Evolutionary conservation across 345 rosid genomes (phyloP).

Genomic region (Mallotus nudiflorus): DNA sequence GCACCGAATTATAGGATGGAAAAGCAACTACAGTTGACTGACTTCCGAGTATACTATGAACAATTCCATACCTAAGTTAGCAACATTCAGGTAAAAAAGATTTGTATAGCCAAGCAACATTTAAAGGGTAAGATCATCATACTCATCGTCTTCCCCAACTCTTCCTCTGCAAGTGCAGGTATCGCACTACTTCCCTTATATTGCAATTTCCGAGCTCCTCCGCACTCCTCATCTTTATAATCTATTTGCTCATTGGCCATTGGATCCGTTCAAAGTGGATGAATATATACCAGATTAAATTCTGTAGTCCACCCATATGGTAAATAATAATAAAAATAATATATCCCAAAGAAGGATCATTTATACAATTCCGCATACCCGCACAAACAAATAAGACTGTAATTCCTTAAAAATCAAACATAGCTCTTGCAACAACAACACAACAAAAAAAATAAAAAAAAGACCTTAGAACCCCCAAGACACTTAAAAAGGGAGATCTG

Average conservation of each 20-base stretch:
- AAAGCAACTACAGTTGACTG: too few relatives aligned
- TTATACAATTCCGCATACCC: neutral
- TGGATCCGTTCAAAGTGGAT: constrained; percentile 41
- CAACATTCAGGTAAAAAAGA: too few relatives aligned
- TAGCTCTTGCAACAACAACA: neutral
- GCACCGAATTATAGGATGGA: too few relatives aligned
- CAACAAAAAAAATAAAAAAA: too few relatives aligned
- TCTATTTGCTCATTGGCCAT: constrained; percentile 60
- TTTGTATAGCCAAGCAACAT: too few relatives aligned
- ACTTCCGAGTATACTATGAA: too few relatives aligned
- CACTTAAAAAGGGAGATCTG: neutral
- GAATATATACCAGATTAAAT: constrained; percentile 27
- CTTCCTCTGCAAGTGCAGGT: constrained; percentile 84
- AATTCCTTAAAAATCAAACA: neutral
- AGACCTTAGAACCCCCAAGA: too few relatives aligned
- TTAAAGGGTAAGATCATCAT: constrained; percentile 88
- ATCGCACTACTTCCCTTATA: constrained; percentile 77
- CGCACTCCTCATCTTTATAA: constrained; percentile 52
- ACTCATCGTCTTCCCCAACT: constrained; percentile 75
- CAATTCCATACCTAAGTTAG: too few relatives aligned
- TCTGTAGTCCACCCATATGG: constrained; percentile 9
- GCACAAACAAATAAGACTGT: neutral
- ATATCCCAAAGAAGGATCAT: neutral
- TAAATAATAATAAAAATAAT: neutral
- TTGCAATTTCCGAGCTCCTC: constrained; percentile 49